A percentile compares a stretch with the other conserved stretches of the same genome.
Conservation (phyloP, 306 rosid genomes). For the Betula pendula region DNA sequence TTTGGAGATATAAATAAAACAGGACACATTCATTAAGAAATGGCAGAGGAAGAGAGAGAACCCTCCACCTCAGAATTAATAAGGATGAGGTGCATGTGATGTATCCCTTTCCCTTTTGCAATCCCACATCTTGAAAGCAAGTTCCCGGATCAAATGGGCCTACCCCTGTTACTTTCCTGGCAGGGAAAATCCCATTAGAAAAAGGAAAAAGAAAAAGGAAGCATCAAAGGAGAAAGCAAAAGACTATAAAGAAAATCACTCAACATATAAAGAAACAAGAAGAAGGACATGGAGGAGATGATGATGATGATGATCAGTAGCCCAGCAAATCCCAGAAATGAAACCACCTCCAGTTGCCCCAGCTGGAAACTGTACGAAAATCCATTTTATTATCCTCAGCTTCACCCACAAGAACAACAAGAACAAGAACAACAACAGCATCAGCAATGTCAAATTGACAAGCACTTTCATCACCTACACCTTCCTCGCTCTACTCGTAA, state of each 20-base stretch:
- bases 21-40: background rate
- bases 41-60: conserved; percentile 1
- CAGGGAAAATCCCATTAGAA: conserved; percentile 18
- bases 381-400: conserved; percentile 49
- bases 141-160: conserved; percentile 32
- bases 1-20: conserved; percentile 4
- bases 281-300: conserved; percentile 38
- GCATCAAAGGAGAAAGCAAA: conserved; percentile 25
- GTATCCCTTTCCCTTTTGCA: conserved; percentile 12
- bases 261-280: background rate
- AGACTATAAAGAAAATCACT: conserved; percentile 5
- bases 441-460: conserved; percentile 21
- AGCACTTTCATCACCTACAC: conserved; percentile 29
- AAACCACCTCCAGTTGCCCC: conserved; percentile 38
- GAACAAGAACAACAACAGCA: background rate
- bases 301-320: conserved; percentile 36
- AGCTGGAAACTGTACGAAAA: conserved; percentile 65
- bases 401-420: background rate
- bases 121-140: conserved; percentile 28
- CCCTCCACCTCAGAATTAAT: conserved; percentile 28
- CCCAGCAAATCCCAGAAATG: conserved; percentile 33
- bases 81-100: conserved; percentile 48
- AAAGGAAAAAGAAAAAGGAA: conserved; percentile 16
- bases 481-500: conserved; percentile 40
- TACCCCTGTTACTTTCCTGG: conserved; percentile 28